Base-by-base conservation (phyloP, 169 alveolate species). In the Plasmodium gaboni region DNA sequence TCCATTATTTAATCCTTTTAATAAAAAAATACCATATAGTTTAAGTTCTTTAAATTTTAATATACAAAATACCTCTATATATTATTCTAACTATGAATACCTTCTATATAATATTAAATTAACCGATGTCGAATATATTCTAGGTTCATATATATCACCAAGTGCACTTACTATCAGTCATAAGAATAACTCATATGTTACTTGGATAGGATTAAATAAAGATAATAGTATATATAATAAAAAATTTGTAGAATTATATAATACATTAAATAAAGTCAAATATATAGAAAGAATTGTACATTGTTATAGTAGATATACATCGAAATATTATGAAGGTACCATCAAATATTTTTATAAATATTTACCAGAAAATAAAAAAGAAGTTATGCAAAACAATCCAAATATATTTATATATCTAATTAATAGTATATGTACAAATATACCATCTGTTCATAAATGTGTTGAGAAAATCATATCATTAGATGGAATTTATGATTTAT, bases 381-480 rank as follows among this genome's bases (percentile, higher is more conserved):
- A 83, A 10, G 44, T 59, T 17, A 83, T 83, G 85, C 70, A 83
- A 57, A 70, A 67, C 44, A 83, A 69, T 15, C 74, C 72, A 13
- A 83, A 83, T 46, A 83, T 83, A 17, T 83, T 69, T 53, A 28
- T 83, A 3, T 83, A 67, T 50, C 15, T 83, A 68, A 68, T 83
- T 83, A 83, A 67, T 57, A 59, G 57, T 19, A 26, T 83, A 68
- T 83, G 91, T 57, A 19, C 26, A 38, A 60, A 70, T 59, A 83
- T 83, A n/a, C 86, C 91, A 55, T 69, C 91, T 3, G 32, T 83
- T 59, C 91, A 83, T 61, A 26, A 83, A 68, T 83, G 91, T 83
- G 91, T 57, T 2, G 67, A 83, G 32, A 83, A 69, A 69, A 83
- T 83, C 59, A 60, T 83, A 68, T 83, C 59, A 28, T 59, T 83